These are phyloP conservation scores for Kwoniella heveanensis DNA, from an alignment of 768 basidiomycete species.

Conservation along the genomic window DNA sequence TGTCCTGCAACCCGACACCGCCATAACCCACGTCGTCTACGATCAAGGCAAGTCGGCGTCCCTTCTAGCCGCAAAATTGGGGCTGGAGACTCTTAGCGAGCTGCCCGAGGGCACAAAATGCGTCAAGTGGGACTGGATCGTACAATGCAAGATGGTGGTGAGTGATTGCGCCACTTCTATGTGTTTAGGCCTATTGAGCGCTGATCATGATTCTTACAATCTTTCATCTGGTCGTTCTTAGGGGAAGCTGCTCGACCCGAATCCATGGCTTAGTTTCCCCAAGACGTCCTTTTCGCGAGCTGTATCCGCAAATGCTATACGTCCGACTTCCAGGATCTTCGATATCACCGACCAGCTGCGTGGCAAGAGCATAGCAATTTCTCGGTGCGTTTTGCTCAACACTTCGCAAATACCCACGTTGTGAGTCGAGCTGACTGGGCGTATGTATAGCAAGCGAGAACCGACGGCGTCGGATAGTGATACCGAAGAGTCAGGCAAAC, in stretches of 20 bases:
- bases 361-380: constrained; percentile 34
- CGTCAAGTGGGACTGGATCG: constrained; percentile 46
- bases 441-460: constrained; percentile 31
- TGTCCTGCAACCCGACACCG: constrained; percentile 41
- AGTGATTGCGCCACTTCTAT: constrained; percentile 8
- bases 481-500: constrained; percentile 38
- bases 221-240: too few species aligned
- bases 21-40: constrained; percentile 45
- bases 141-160: constrained; percentile 36
- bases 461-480: constrained; percentile 47
- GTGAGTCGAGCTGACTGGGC: background rate
- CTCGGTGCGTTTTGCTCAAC: constrained; percentile 23
- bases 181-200: too few species aligned
- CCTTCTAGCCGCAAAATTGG: constrained; percentile 30
- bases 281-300: constrained; percentile 23
- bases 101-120: constrained; percentile 41
- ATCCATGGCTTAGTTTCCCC: constrained; percentile 38
- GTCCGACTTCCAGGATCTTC: constrained; percentile 24
- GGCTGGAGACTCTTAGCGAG: constrained; percentile 34
- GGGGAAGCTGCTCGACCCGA: constrained; percentile 32
- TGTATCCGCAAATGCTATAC: constrained; percentile 14
- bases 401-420: background rate
- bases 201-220: too few species aligned
- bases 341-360: constrained; percentile 35
- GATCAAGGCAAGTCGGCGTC: constrained; percentile 29